These are phyloP conservation scores for Crithidia thermophila DNA, from an alignment of 208 protist species.

Conservation along the genomic window DNA sequence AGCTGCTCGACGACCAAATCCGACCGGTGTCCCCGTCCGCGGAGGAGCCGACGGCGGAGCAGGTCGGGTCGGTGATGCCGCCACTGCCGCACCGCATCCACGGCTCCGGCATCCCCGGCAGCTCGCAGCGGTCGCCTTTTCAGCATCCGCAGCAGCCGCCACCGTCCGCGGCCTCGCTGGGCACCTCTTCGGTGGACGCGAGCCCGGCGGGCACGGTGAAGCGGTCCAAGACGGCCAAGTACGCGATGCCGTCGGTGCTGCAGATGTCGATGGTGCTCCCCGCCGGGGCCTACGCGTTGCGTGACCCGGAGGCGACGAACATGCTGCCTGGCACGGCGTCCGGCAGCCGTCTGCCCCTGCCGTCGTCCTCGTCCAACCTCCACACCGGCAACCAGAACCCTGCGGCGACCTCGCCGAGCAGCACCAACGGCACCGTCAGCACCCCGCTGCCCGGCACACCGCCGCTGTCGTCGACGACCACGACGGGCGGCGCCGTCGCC, in stretches of 20 bases:
- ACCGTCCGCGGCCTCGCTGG: background rate
- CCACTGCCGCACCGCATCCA: background rate
- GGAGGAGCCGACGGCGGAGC: background rate
- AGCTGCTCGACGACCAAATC: too few species aligned
- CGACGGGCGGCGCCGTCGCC: background rate
- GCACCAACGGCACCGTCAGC: too few species aligned
- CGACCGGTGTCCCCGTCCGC: background rate
- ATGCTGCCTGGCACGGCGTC: background rate
- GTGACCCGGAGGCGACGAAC: background rate
- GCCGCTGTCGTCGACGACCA: background rate
- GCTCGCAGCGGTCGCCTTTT: background rate
- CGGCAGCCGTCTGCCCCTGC: background rate
- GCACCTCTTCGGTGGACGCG: background rate
- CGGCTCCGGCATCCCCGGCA: background rate
- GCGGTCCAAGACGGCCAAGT: conserved; percentile 9
- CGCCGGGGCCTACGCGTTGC: conserved; percentile 4
- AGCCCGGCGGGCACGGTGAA: background rate
- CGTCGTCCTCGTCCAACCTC: background rate
- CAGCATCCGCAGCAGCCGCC: background rate
- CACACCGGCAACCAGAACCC: too few species aligned
- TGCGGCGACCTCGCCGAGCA: too few species aligned
- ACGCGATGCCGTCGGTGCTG: conserved; percentile 23
- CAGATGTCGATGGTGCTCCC: conserved; percentile 23
- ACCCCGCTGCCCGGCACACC: background rate
- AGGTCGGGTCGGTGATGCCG: background rate